Conservation (phyloP, 345 rosid species). For the Raphanus raphanistrum region DNA sequence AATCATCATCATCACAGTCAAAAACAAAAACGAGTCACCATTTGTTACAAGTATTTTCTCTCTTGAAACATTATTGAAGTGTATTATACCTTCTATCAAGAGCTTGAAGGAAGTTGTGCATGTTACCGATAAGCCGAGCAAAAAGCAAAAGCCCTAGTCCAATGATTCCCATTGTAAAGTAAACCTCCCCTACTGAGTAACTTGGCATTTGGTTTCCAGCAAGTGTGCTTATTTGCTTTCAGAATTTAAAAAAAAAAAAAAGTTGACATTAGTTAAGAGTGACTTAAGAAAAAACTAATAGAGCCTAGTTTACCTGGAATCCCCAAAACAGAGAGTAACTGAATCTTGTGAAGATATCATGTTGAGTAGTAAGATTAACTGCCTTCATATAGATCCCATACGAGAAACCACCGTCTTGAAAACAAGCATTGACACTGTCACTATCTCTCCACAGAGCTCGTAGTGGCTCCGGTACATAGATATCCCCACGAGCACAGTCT, state of each 20-base stretch:
- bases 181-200: conserved; percentile 73
- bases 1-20: background rate
- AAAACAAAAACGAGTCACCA: background rate
- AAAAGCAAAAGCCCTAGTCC: conserved; percentile 90
- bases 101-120: conserved; percentile 93
- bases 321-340: conserved; percentile 88
- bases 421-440: conserved; percentile 53
- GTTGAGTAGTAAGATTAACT: conserved; percentile 54
- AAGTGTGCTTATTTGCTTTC: conserved; percentile 92
- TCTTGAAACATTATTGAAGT: background rate
- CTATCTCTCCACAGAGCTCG: conserved; percentile 35
- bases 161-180: conserved; percentile 78
- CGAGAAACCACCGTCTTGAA: conserved; percentile 37
- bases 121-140: conserved; percentile 89
- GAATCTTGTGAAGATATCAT: conserved; percentile 54
- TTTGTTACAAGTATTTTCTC: background rate
- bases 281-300: background rate
- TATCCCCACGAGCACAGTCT: conserved; percentile 59
- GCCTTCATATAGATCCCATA: conserved; percentile 62
- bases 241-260: background rate
- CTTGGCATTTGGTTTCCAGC: conserved; percentile 82
- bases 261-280: background rate
- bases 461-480: fast-evolving
- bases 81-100: conserved; percentile 65
- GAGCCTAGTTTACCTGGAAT: conserved; percentile 61